Evolutionary conservation across 2,329 filamentous ascomycete genomes (phyloP), one percentile per base, ranked within the genome.

Genomic region (Epichloe gansuensis): DNA sequence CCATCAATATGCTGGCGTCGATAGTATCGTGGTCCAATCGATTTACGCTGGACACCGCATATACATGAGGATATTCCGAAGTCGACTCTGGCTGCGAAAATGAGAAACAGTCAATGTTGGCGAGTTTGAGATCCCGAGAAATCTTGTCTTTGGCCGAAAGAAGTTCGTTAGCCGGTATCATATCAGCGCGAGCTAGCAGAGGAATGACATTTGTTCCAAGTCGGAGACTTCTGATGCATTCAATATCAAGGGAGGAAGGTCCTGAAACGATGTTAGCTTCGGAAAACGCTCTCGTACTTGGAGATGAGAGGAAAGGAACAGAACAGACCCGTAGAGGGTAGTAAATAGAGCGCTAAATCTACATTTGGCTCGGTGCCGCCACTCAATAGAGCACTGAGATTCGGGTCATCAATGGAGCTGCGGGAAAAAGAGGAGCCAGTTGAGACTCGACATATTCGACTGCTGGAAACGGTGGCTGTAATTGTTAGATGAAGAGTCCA

Each of bases 1-100:
- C 90, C 91, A 97, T 97, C 17, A 97, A 76, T 0, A 95, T 74
- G 61, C 89, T 95, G 17, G 91, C 91, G 65, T 97, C 91, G 84
- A 97, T 94, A 44, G 78, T 82, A 41, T 95, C 88, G 55, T 82
- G 72, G 61, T 96, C 89, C 23, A 80, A 78, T 1, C 78, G 80
- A 25, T 80, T 74, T 12, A 80, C 79, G 21, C 86, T 93, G 1
- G 91, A 96, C 21, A 95, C 77, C 0, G 88, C 82, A 63, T 88
- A 94, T 3, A 84, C 81, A 54, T 72, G 71, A 12, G 66, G 65
- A 1, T 67, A 61, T 48, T 65, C 56, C 39, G 64, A 60, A 44
- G 55, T 53, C 3, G 54, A 46, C 3, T 58, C 50, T 34, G 67
- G 62, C 15, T 62, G 61, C 25, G 75, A 74, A 58, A 93, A 91